A percentile compares a stretch with the other conserved stretches of the same genome.
phyloP scores from a whole-genome alignment of 306 rosid species.

The Echinosophora koreensis region DNA sequence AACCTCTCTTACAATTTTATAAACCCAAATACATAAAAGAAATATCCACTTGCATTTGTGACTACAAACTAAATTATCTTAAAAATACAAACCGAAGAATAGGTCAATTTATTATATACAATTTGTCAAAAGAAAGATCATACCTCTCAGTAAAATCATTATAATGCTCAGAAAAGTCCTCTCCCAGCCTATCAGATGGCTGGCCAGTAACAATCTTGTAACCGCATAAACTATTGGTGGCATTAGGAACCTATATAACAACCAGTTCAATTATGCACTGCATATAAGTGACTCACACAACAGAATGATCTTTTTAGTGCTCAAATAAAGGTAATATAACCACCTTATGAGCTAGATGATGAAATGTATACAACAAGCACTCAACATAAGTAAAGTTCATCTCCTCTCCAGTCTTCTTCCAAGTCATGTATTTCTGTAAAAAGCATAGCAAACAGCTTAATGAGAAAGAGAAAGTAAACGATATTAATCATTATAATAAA shows the following conservation, averaged over 20 bases:
- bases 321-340: conserved; percentile 35
- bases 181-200: conserved; percentile 99
- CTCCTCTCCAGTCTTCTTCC: conserved; percentile 93
- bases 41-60: conserved; percentile 8
- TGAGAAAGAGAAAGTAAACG: conserved; percentile 3
- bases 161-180: conserved; percentile 83
- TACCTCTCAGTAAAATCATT: conserved; percentile 93
- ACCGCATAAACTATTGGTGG: conserved; percentile 96
- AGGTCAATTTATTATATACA: conserved; percentile 4
- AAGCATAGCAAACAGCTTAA: conserved; percentile 33
- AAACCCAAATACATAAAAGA: background rate
- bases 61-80: conserved; percentile 24
- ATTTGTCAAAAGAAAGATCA: conserved; percentile 18
- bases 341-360: conserved; percentile 97
- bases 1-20: conserved; percentile 6
- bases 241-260: conserved; percentile 88
- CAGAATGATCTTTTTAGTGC: conserved; percentile 13
- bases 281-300: conserved; percentile 15
- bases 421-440: conserved; percentile 87
- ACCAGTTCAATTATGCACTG: conserved; percentile 32
- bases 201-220: conserved; percentile 98
- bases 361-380: conserved; percentile 94
- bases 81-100: conserved; percentile 24
- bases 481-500: background rate
- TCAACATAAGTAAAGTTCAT: conserved; percentile 92